phyloP scores from a whole-genome alignment of 2,329 filamentous ascomycete species.

The Ascochyta clinopodiicola region DNA sequence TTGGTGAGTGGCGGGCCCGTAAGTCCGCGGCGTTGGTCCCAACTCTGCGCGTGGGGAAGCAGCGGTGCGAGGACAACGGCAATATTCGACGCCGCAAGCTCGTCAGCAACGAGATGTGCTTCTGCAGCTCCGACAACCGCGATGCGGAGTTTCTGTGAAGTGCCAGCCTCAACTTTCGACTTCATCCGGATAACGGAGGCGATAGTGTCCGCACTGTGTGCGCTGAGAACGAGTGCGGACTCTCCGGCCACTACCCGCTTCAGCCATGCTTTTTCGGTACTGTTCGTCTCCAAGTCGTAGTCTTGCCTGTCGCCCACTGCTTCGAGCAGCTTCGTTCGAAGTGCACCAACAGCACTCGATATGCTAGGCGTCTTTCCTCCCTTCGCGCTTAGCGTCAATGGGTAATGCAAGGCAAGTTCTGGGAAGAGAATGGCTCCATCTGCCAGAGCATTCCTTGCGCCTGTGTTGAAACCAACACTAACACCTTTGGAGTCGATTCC shows the following conservation, averaged over 20 bases:
- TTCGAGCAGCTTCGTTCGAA: slow-evolving; percentile 62
- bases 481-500: slow-evolving; percentile 46
- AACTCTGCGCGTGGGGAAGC: slow-evolving; percentile 61
- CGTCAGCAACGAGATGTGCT: slow-evolving; percentile 64
- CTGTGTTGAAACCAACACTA: slow-evolving; percentile 40
- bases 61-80: slow-evolving; percentile 67
- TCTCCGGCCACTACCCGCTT: slow-evolving; percentile 62
- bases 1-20: slow-evolving; percentile 71
- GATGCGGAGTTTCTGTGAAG: slow-evolving; percentile 53
- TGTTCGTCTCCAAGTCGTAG: slow-evolving; percentile 35
- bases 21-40: slow-evolving; percentile 68
- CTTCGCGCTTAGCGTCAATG: slow-evolving; percentile 59
- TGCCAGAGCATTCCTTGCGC: slow-evolving; percentile 43
- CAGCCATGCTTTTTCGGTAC: slow-evolving; percentile 53
- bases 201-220: slow-evolving; percentile 69
- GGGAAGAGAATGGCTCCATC: slow-evolving; percentile 49
- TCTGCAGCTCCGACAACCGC: slow-evolving; percentile 69
- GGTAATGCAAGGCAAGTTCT: slow-evolving; percentile 54
- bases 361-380: slow-evolving; percentile 45
- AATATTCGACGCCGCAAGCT: slow-evolving; percentile 63
- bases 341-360: slow-evolving; percentile 60
- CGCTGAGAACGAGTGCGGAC: slow-evolving; percentile 63
- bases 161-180: slow-evolving; percentile 57
- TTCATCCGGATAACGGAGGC: slow-evolving; percentile 67
- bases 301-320: slow-evolving; percentile 47